These are phyloP conservation scores for Salix dunnii DNA, from an alignment of 345 rosid genomes.

Conservation along the genomic window DNA sequence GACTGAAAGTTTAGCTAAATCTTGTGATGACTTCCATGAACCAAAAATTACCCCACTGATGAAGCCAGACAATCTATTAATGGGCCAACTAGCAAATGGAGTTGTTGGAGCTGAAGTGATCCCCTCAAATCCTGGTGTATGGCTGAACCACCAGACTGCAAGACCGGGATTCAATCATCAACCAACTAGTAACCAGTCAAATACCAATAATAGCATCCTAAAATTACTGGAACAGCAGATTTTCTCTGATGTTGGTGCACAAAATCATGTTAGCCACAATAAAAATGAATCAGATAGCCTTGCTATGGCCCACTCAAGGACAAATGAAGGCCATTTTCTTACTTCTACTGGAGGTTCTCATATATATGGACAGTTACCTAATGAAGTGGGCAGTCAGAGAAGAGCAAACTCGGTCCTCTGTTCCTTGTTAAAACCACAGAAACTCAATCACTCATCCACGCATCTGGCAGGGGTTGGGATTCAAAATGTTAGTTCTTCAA, in stretches of 20 bases:
- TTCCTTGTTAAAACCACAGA: constrained; percentile 15
- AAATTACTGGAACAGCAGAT: constrained; percentile 42
- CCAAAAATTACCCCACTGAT: constrained; percentile 10
- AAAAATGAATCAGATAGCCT: constrained; percentile 13
- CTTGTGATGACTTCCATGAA: constrained; percentile 1
- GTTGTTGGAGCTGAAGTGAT: constrained; percentile 45
- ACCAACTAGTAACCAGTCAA: constrained; percentile 4
- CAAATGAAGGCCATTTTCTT: constrained; percentile 9
- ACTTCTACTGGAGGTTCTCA: constrained; percentile 20
- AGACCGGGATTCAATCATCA: constrained; percentile 20
- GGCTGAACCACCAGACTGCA: constrained; percentile 50
- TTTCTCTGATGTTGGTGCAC: constrained; percentile 21
- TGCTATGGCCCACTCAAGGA: constrained; percentile 15
- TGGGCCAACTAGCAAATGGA: constrained; percentile 18
- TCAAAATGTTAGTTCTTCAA: constrained; percentile 22
- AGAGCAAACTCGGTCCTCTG: constrained; percentile 15
- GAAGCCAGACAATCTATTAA: constrained; percentile 14
- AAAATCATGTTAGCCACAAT: constrained; percentile 17
- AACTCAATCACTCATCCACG: constrained; percentile 13
- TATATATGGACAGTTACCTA: constrained; percentile 6
- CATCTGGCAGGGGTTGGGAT: constrained; percentile 11
- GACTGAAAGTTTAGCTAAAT: constrained; percentile 17
- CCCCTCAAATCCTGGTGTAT: constrained; percentile 39
- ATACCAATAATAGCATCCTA: background rate
- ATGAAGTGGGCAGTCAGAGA: constrained; percentile 14